Conservation (phyloP, 139 green algal genomes). For the Chlorella sp. region DNA sequence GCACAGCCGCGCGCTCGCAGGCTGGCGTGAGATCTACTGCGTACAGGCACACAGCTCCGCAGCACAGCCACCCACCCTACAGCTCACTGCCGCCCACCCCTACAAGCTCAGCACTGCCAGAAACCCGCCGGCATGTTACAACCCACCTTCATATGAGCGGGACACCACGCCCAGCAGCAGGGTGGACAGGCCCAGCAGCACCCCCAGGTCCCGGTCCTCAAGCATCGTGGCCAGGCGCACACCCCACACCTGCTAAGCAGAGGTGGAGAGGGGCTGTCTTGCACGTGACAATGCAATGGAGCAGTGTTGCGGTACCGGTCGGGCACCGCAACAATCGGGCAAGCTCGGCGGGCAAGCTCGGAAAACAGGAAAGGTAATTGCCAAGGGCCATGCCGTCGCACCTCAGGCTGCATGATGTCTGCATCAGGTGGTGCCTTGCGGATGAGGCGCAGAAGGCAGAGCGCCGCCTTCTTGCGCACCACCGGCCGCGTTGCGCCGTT, state of each 20-base stretch:
- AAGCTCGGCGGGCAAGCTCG: no score
- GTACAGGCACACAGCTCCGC: neutral
- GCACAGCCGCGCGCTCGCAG: no score
- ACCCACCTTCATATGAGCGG: slow-evolving; percentile 61
- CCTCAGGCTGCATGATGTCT: slow-evolving; percentile 62
- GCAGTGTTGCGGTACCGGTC: no score
- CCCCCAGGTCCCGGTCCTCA: slow-evolving; percentile 92
- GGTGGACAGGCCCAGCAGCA: slow-evolving; percentile 85
- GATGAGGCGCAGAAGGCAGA: slow-evolving; percentile 95
- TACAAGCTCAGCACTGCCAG: no score
- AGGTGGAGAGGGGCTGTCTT: no score
- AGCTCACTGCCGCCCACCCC: neutral
- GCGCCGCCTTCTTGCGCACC: slow-evolving; percentile 97
- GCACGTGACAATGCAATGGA: no score
- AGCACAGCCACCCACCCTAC: neutral
- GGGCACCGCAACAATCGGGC: no score
- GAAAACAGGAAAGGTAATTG: no score
- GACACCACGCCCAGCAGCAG: slow-evolving; percentile 90
- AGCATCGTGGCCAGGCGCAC: slow-evolving; percentile 72
- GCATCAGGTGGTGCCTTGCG: slow-evolving; percentile 87
- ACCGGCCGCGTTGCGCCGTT: slow-evolving; percentile 82
- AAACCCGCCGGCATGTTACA: no score
- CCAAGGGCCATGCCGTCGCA: no score
- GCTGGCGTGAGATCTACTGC: no score
- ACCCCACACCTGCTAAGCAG: slow-evolving; percentile 49